Conservation (phyloP, 75 land plant species). For the Isoetes taiwanensis region DNA sequence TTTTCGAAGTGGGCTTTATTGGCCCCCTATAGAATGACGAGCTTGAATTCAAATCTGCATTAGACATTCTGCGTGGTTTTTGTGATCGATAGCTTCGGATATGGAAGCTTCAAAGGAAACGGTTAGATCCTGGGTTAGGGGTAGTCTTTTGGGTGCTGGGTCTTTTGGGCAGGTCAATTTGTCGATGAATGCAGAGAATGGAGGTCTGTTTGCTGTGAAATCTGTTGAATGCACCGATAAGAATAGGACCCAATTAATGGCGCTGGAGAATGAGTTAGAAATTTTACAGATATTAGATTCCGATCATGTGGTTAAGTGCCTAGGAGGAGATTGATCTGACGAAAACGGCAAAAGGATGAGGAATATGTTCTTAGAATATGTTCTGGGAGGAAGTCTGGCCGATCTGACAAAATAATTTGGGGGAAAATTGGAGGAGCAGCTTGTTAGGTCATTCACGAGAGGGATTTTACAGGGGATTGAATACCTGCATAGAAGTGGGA, state of each 20-base stretch:
- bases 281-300: constrained; percentile 31
- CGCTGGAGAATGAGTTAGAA: constrained; percentile 33
- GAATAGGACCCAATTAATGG: constrained; percentile 12
- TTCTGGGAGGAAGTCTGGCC: constrained; percentile 33
- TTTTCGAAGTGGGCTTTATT: too few relatives aligned
- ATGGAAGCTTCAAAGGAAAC: too few relatives aligned
- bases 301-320: constrained; percentile 33
- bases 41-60: too few relatives aligned
- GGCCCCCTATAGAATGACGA: too few relatives aligned
- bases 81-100: too few relatives aligned
- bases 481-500: constrained; percentile 30
- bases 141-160: constrained; percentile 41
- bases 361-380: constrained; percentile 43
- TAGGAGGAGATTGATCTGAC: constrained; percentile 26
- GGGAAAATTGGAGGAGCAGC: constrained; percentile 23
- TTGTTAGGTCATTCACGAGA: constrained; percentile 14
- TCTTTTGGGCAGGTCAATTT: constrained; percentile 49
- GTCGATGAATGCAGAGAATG: constrained; percentile 20
- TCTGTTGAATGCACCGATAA: constrained; percentile 24
- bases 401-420: constrained; percentile 14
- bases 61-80: too few relatives aligned
- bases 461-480: constrained; percentile 25
- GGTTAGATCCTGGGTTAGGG: constrained; percentile 60
- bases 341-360: constrained; percentile 17
- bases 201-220: constrained; percentile 51